phyloP scores from a whole-genome alignment of 2,329 filamentous ascomycete genomes.

The Madurella fahalii region DNA sequence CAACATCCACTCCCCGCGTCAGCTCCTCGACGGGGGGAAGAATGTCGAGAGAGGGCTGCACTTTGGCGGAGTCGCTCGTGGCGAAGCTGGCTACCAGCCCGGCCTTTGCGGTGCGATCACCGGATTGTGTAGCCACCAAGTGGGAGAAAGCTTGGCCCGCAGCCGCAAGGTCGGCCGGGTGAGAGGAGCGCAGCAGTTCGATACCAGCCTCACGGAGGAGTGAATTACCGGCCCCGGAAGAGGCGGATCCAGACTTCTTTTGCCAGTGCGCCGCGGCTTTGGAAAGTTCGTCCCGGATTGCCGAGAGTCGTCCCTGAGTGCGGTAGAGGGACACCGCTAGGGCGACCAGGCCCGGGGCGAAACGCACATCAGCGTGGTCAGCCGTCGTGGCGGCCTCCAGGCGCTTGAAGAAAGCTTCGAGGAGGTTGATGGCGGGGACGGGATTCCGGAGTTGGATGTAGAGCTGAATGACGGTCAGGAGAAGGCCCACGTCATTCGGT shows the following conservation, averaged over 20 bases:
- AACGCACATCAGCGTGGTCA: constrained; percentile 65
- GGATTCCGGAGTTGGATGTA: constrained; percentile 69
- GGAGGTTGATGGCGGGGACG: constrained; percentile 66
- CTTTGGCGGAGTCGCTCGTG: constrained; percentile 52
- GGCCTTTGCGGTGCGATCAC: constrained; percentile 67
- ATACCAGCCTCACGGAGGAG: constrained; percentile 79
- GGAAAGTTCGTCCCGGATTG: constrained; percentile 68
- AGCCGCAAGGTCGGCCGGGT: constrained; percentile 60
- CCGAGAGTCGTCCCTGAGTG: constrained; percentile 66
- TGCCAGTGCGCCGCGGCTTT: constrained; percentile 82
- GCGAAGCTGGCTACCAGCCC: constrained; percentile 84
- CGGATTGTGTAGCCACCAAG: constrained; percentile 61
- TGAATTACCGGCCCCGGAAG: constrained; percentile 42
- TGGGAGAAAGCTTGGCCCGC: constrained; percentile 77
- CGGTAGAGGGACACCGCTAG: constrained; percentile 76
- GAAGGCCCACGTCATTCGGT: constrained; percentile 74
- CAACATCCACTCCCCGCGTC: constrained; percentile 56
- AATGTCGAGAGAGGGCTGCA: constrained; percentile 50
- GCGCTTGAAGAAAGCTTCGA: constrained; percentile 70
- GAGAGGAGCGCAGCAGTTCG: constrained; percentile 72
- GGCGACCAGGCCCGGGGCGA: constrained; percentile 79
- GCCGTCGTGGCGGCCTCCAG: constrained; percentile 59
- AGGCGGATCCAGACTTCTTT: constrained; percentile 39
- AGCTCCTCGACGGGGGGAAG: constrained; percentile 62
- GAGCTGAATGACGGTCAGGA: constrained; percentile 76